Conservation (phyloP, 1,284 basidiomycete species). For the Hypsizygus ulmarius region DNA sequence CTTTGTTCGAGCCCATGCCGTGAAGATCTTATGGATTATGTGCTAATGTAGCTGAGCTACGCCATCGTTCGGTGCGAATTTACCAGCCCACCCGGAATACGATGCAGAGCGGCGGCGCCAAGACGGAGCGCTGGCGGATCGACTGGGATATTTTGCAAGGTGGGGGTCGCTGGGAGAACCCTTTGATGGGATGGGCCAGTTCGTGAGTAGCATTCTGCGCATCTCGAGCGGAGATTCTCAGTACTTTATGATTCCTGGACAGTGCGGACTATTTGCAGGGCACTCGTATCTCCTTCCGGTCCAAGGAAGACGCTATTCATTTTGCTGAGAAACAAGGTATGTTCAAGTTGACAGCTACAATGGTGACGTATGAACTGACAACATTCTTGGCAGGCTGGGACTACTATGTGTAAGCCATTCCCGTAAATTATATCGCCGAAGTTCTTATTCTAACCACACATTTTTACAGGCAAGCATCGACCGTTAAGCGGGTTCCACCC, state of each 20-base stretch:
- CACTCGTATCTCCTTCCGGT: constrained; percentile 82
- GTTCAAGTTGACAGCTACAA: constrained; percentile 15
- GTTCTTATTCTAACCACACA: constrained; percentile 21
- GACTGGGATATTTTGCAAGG: constrained; percentile 93
- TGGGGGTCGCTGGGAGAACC: constrained; percentile 95
- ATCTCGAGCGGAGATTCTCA: not conserved
- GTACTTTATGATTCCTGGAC: constrained; percentile 2
- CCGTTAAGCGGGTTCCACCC: constrained; percentile 75
- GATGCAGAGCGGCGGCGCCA: constrained; percentile 90
- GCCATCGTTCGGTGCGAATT: constrained; percentile 87
- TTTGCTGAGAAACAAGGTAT: constrained; percentile 92
- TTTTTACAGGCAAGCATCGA: constrained; percentile 58
- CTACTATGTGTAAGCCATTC: constrained; percentile 63
- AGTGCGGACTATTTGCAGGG: constrained; percentile 99
- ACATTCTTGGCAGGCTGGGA: constrained; percentile 59
- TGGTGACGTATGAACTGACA: constrained; percentile 4
- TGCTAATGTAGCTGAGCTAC: constrained; percentile 67
- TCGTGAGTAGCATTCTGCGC: constrained; percentile 55
- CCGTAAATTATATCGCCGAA: not conserved
- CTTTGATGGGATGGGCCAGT: constrained; percentile 97
- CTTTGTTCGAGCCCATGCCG: not conserved
- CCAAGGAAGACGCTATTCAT: constrained; percentile 90
- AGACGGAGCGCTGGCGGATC: constrained; percentile 88
- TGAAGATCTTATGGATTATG: not conserved
- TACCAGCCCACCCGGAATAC: constrained; percentile 94